Evolutionary conservation across 1,139 yeast genomes (phyloP).

Genomic region (Pichia sorboxylosa): DNA sequence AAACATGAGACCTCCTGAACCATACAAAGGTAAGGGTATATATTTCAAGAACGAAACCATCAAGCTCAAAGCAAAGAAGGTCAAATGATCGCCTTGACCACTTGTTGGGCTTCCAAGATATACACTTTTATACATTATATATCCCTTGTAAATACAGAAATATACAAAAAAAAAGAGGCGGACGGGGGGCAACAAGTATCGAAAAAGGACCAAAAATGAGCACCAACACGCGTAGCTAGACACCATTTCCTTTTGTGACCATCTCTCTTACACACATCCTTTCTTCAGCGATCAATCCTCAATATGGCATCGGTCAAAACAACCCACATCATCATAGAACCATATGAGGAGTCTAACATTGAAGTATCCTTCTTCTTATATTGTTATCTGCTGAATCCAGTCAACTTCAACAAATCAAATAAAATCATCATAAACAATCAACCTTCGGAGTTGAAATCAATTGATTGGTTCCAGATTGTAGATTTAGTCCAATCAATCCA

Average conservation of each 20-base stretch:
- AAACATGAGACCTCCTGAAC: constrained; percentile 88
- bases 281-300: no score
- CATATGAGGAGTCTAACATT: no score
- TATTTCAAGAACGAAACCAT: constrained; percentile 87
- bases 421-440: constrained; percentile 2
- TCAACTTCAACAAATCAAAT: constrained; percentile 4
- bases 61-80: constrained; percentile 81
- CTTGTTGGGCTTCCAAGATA: no score
- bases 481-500: no score
- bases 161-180: not conserved
- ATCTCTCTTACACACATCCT: no score
- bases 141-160: not conserved
- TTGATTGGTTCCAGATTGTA: not conserved
- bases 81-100: constrained; percentile 47
- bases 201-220: no score
- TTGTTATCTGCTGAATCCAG: constrained; percentile 6
- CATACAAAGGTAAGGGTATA: constrained; percentile 96
- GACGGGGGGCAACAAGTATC: no score
- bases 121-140: not conserved
- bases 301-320: no score
- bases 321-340: no score
- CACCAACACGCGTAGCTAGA: no score
- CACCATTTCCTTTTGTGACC: no score
- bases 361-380: no score
- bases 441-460: not conserved